Conservation (phyloP, 2,329 filamentous ascomycete species). For the Tolypocladium cylindrosporum region DNA sequence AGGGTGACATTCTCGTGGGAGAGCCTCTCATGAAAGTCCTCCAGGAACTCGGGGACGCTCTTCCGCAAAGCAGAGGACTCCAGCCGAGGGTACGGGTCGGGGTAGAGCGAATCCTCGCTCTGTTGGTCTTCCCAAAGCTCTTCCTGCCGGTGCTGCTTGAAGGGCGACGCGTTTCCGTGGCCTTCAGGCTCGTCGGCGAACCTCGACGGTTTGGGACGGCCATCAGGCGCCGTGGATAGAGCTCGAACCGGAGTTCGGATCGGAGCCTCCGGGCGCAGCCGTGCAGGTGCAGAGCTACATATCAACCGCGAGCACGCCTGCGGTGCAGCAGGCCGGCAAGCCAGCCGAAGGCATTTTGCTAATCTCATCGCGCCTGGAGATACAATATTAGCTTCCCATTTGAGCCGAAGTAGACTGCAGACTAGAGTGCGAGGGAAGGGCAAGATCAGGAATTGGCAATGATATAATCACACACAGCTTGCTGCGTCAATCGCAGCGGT, state of each 20-base stretch:
- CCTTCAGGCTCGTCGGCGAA: conserved; percentile 9
- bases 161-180: conserved; percentile 19
- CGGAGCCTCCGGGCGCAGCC: not conserved
- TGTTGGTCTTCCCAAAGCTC: conserved; percentile 21
- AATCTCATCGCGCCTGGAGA: conserved; percentile 24
- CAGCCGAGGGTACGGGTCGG: conserved; percentile 25
- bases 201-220: conserved; percentile 5
- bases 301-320: not conserved
- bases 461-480: conserved; percentile 32
- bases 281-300: conserved; percentile 1
- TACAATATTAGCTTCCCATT: conserved; percentile 1
- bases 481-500: conserved; percentile 41
- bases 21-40: conserved; percentile 15
- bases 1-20: conserved; percentile 19
- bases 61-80: conserved; percentile 14
- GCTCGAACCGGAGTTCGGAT: conserved; percentile 3
- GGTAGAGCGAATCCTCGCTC: conserved; percentile 23
- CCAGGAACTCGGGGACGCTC: conserved; percentile 24
- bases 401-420: not conserved
- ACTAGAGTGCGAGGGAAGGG: conserved; percentile 1
- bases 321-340: conserved; percentile 14
- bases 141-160: conserved; percentile 24
- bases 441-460: conserved; percentile 27
- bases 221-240: conserved; percentile 11
- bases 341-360: conserved; percentile 25